phyloP scores from a whole-genome alignment of 1,139 yeast genomes.

The Kluyveromyces sp. region DNA sequence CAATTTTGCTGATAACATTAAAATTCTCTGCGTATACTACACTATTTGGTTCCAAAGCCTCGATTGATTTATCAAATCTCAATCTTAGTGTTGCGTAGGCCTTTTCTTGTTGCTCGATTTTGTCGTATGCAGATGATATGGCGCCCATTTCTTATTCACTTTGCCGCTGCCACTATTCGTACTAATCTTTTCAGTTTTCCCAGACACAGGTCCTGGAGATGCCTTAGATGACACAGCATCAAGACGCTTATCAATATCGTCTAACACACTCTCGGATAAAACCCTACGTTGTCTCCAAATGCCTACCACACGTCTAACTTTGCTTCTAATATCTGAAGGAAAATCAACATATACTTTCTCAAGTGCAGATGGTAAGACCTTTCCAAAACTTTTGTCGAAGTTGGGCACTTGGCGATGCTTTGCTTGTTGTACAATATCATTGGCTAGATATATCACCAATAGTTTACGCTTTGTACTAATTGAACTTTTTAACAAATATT shows the following conservation, averaged over 20 bases:
- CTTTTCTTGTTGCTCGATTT: constrained; percentile 16
- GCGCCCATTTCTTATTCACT: neutral
- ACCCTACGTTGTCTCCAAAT: constrained; percentile 74
- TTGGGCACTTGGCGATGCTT: constrained; percentile 57
- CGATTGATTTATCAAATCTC: constrained; percentile 25
- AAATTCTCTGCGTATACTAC: constrained; percentile 24
- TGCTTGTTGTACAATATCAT: constrained; percentile 81
- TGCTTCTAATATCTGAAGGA: constrained; percentile 37
- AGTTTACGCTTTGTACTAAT: constrained; percentile 44
- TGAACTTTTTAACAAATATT: constrained; percentile 18
- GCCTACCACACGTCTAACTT: constrained; percentile 56
- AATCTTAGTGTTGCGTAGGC: constrained; percentile 18
- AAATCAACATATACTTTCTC: constrained; percentile 19
- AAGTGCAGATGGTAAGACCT: constrained; percentile 36
- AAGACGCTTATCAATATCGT: constrained; percentile 31
- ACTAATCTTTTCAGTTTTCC: neutral
- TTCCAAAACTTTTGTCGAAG: constrained; percentile 53
- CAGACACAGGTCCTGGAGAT: neutral
- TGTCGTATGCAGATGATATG: constrained; percentile 12
- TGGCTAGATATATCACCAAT: constrained; percentile 63
- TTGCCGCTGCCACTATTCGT: neutral
- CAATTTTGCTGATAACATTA: constrained; percentile 24
- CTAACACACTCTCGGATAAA: constrained; percentile 41
- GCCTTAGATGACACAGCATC: neutral
- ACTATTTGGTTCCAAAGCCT: constrained; percentile 24